Conservation (phyloP, 192 early-diverging fungal genomes). For the Linnemannia exigua region DNA sequence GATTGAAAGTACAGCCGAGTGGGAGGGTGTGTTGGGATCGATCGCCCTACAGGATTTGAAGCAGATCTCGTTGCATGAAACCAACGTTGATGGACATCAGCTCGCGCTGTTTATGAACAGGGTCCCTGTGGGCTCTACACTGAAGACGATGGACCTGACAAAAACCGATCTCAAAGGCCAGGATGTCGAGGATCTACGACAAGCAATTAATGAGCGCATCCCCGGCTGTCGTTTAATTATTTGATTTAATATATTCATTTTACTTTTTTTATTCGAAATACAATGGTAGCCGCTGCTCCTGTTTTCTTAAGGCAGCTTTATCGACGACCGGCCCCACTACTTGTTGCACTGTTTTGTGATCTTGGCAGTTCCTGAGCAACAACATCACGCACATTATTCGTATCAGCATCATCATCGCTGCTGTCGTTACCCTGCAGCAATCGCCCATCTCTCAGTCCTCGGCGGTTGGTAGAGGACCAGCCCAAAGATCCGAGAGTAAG, state of each 20-base stretch:
- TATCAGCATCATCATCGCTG: conserved; percentile 48
- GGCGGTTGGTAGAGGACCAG: conserved; percentile 33
- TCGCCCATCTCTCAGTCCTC: conserved; percentile 41
- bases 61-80: conserved; percentile 10
- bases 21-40: background rate
- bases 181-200: background rate
- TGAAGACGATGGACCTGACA: conserved; percentile 1
- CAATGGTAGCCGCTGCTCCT: no score
- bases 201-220: background rate
- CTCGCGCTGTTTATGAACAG: conserved; percentile 4
- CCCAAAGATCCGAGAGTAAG: conserved; percentile 42
- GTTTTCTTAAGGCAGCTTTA: no score
- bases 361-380: conserved; percentile 49
- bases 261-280: background rate
- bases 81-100: conserved; percentile 11
- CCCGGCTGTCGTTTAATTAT: background rate
- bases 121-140: background rate
- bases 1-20: background rate
- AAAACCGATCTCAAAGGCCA: conserved; percentile 9
- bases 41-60: conserved; percentile 4
- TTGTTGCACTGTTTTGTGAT: conserved; percentile 32
- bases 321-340: conserved; percentile 18
- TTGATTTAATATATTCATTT: background rate
- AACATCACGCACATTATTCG: conserved; percentile 26
- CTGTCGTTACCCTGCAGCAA: conserved; percentile 38